phyloP scores from a whole-genome alignment of 1,139 yeast species.

The Yamadazyma friedrichii region DNA sequence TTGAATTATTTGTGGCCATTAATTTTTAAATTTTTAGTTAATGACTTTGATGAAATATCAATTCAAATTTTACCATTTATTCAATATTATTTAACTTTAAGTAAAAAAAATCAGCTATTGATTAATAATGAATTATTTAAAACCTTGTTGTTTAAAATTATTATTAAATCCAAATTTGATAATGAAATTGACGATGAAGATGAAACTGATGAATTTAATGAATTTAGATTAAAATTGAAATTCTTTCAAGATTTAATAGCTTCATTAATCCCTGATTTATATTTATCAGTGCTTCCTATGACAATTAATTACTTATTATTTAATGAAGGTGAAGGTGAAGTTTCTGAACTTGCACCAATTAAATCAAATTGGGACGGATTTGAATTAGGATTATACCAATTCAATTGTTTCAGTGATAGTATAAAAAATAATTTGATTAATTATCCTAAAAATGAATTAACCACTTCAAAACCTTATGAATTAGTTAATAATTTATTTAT shows the following conservation, averaged over 20 bases:
- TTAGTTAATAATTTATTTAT: constrained; percentile 62
- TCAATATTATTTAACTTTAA: constrained; percentile 65
- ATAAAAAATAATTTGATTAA: constrained; percentile 72
- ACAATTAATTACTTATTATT: constrained; percentile 64
- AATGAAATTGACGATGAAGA: constrained; percentile 61
- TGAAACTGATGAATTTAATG: constrained; percentile 72
- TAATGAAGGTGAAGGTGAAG: constrained; percentile 11
- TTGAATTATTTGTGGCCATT: constrained; percentile 62
- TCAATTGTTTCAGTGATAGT: constrained; percentile 76
- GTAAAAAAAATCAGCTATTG: constrained; percentile 55
- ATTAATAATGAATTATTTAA: constrained; percentile 51
- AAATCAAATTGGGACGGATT: constrained; percentile 63
- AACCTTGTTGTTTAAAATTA: constrained; percentile 64
- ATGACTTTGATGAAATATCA: constrained; percentile 88
- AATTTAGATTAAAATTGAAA: constrained; percentile 69
- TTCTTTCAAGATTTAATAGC: constrained; percentile 86
- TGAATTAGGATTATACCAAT: constrained; percentile 84
- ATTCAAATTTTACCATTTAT: constrained; percentile 80
- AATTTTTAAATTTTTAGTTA: constrained; percentile 65
- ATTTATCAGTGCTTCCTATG: constrained; percentile 64
- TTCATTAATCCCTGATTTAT: constrained; percentile 67
- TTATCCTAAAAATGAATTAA: constrained; percentile 61
- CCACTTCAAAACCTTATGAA: constrained; percentile 58
- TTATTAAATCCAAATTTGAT: constrained; percentile 78
- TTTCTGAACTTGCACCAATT: neutral